Conservation (phyloP, 768 basidiomycete genomes). For the Mycena sanguinolenta region DNA sequence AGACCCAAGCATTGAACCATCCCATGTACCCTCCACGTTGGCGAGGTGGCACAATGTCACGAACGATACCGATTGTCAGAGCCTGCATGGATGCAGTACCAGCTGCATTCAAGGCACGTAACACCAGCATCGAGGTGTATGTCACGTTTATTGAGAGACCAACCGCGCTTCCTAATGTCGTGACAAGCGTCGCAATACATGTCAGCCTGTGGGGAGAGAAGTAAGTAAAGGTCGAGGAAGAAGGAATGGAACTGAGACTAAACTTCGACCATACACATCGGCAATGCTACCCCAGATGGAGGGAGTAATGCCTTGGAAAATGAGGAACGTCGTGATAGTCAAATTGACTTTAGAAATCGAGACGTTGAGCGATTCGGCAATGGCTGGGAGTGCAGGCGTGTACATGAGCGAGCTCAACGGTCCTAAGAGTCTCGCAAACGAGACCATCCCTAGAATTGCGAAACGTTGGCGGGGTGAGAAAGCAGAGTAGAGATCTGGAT, state of each 20-base stretch:
- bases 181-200: background rate
- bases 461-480: constrained; percentile 5
- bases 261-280: constrained; percentile 4
- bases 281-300: constrained; percentile 8
- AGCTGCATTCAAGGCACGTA: constrained; percentile 3
- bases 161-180: constrained; percentile 4
- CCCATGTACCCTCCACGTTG: constrained; percentile 8
- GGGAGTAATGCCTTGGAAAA: constrained; percentile 8
- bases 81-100: constrained; percentile 5
- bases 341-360: constrained; percentile 1
- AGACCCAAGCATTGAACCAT: background rate
- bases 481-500: constrained; percentile 2
- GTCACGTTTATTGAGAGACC: constrained; percentile 1
- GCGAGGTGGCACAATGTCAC: constrained; percentile 7
- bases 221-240: background rate
- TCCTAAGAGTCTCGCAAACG: background rate
- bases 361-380: constrained; percentile 1
- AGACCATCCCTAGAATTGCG: constrained; percentile 7
- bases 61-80: constrained; percentile 1
- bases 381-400: constrained; percentile 4
- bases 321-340: constrained; percentile 6
- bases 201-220: constrained; percentile 2
- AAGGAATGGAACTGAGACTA: constrained; percentile 1
- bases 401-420: constrained; percentile 7
- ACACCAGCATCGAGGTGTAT: constrained; percentile 5